Base-by-base conservation (phyloP, 345 rosid genomes). In the Eutrema heterophyllum region DNA sequence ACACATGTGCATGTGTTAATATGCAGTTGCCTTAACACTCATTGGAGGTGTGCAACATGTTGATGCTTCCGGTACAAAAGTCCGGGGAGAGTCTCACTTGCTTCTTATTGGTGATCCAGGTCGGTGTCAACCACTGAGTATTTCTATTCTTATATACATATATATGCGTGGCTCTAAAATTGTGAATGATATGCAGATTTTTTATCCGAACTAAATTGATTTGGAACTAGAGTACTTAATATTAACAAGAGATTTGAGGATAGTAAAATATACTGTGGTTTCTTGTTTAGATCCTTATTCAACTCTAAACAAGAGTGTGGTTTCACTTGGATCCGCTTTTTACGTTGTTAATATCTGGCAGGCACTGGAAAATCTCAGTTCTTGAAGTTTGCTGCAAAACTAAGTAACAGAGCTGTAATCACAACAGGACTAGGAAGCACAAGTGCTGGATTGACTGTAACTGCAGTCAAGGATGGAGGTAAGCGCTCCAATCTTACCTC, bases 31-130 rank as follows among this genome's bases (percentile, higher is more conserved):
- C 18, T 82, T 91, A 53, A 92, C 97, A 32, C 90, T 95, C 48
- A 88, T 92, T 75, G 97, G 97, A 75, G 99, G 97, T 56, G 97
- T 95, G 73, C 96, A 89, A 74, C 98, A 92, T 81, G 87, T 92
- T 79, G 99, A 86, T 83, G 92, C 88, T 74, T 91, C 97, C 81
- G 97, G 97, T 50, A 87, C 97, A 66, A 94, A 91, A 84, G 86
- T 94, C 73, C 90, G 97, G 26, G 98, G 98, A 75, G 96, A 94
- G 67, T 91, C 97, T 74, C 97, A 94, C 74, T 88, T 94, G 80
- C 98, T 94, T 84, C 87, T 94, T 62, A 91, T 94, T 66, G 98
- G 98, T 68, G 96, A 94, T 82, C 97, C 98, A 73, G 98, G 98
- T 93, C 63, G 48, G 38, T 58, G 13, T 72, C 75, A 64, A 45